Conservation (phyloP, 768 basidiomycete genomes). For the Gautieria morchelliformis region DNA sequence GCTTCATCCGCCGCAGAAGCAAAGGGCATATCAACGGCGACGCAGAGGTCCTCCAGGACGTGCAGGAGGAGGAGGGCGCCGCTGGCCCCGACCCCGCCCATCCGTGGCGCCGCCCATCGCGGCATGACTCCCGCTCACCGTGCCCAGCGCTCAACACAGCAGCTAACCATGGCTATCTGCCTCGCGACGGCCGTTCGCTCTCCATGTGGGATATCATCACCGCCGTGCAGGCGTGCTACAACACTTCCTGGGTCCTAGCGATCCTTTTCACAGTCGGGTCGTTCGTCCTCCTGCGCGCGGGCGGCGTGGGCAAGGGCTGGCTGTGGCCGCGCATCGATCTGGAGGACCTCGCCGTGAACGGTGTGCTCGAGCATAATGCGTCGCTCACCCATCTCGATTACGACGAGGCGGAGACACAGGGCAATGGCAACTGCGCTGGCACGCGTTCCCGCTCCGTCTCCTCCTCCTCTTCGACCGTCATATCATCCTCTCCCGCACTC, state of each 20-base stretch:
- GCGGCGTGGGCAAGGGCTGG: constrained; percentile 3
- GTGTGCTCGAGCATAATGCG: constrained; percentile 5
- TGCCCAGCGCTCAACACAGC: constrained; percentile 48
- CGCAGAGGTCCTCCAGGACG: not conserved
- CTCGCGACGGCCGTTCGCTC: constrained; percentile 1
- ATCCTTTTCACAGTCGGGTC: not conserved
- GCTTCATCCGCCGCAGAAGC: constrained; percentile 1
- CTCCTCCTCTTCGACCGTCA: no score
- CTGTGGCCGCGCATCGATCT: constrained; percentile 1
- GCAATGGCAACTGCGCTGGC: not conserved
- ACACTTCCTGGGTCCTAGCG: constrained; percentile 1
- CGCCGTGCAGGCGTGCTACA: not conserved
- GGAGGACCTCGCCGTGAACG: constrained; percentile 4
- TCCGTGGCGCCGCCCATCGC: not conserved
- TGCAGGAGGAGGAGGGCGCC: not conserved
- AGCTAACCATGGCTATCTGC: constrained; percentile 46
- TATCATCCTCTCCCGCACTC: no score
- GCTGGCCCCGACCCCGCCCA: not conserved
- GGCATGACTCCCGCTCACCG: constrained; percentile 22
- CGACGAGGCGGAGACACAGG: not conserved
- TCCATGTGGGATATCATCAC: not conserved
- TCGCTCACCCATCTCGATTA: constrained; percentile 1
- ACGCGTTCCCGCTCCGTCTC: constrained; percentile 1
- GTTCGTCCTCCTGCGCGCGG: not conserved
- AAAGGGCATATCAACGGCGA: not conserved